Evolutionary conservation across 176 grass and related monocot species (phyloP), one percentile per base, ranked within the genome.

Genomic region (Phragmites australis): DNA sequence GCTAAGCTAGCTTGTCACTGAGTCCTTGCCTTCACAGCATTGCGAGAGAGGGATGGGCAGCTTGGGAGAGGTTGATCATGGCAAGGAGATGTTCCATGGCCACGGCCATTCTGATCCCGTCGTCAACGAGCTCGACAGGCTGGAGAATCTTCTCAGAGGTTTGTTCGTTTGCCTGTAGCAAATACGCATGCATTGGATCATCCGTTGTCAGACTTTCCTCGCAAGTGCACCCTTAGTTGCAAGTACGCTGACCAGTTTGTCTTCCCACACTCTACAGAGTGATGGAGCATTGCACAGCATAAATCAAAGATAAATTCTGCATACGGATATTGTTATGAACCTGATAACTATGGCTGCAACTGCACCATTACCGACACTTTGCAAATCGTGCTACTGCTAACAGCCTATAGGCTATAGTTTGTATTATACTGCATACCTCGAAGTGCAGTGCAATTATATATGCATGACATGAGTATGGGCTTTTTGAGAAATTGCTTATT

Each of bases 131-230:
- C 87, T 97, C 81, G 92, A 87, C 80, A 84, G 90, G 73, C 85
- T 97, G 88, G 77, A 94, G 77, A 91, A 93, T 79, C 83, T 74
- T 26, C 82, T 97, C 56, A 82, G 90, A 88, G 94, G 94, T 97
- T 87, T 82, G 81, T 26, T 82, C 17, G 18, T 41, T 59, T 46
- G 10, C 30, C 31, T 69, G 14, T 58, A 31, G 19, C 19, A 66
- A 9, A 6, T 18, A 50, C 25, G 18, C 18, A 41, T 32, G 64
- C 30, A 43, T 37, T 49, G 16, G 29, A 61, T 72, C 66, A 31
- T 60, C 9, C 21, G 1, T 27, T 5, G 17, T 14, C n/a, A 47
- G 17, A 32, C 18, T 47, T 18, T 29, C 4, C 13, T 58, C 11
- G n/a, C 47, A 44, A 48, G 4, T n/a, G 58, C 14, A 6, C 27